Evolutionary conservation across 75 land plant species (phyloP).

Genomic region (Isoetes taiwanensis): DNA sequence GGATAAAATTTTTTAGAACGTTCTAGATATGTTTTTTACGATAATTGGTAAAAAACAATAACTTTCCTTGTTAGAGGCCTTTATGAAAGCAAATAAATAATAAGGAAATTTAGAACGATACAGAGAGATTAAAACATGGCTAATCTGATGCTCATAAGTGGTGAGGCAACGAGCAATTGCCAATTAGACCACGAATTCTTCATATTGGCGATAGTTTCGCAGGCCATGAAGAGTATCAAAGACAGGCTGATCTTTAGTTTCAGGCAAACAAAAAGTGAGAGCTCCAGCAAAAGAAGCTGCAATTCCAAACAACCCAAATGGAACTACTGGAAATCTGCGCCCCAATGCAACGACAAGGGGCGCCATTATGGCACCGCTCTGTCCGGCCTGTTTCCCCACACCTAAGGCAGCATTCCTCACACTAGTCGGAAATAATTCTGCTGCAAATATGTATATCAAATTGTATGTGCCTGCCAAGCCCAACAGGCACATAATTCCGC

Average conservation of each 20-base stretch:
- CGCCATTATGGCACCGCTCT: neutral
- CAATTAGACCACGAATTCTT: too few species aligned
- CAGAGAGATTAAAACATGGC: too few species aligned
- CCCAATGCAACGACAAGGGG: neutral
- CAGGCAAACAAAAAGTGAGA: neutral
- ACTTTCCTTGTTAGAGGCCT: too few species aligned
- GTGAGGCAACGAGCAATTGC: too few species aligned
- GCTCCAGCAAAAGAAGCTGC: neutral
- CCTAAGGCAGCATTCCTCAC: neutral
- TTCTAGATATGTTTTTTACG: too few species aligned
- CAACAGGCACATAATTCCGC: too few species aligned
- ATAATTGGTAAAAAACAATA: too few species aligned
- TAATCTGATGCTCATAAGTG: too few species aligned
- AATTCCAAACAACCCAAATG: neutral
- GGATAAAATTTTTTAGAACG: too few species aligned
- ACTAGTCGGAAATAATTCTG: neutral
- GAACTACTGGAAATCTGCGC: neutral
- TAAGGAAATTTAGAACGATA: too few species aligned
- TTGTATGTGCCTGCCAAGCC: neutral
- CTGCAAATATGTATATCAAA: neutral
- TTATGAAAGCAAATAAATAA: too few species aligned
- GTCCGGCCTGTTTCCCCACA: neutral
- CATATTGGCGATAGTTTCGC: too few species aligned
- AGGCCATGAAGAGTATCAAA: neutral
- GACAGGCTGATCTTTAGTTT: neutral